phyloP scores from a whole-genome alignment of 345 rosid genomes.

The Pseudoturritis turrita region DNA sequence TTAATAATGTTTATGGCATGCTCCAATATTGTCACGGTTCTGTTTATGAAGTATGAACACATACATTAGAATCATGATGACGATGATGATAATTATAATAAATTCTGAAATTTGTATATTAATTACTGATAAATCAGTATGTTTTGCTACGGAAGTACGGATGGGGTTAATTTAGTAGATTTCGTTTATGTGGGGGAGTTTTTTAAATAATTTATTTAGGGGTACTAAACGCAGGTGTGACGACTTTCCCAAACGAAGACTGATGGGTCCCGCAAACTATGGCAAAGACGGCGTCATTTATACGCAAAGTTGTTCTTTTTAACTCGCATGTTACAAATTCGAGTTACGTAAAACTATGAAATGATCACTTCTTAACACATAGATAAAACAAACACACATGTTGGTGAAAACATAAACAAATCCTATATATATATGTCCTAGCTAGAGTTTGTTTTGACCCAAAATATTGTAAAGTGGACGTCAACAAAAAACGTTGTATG shows the following conservation, averaged over 20 bases:
- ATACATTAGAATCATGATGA: neutral
- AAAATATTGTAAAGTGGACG: neutral
- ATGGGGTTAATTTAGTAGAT: neutral
- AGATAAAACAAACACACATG: neutral
- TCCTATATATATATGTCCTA: too few species aligned
- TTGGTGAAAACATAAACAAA: neutral
- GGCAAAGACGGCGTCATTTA: neutral
- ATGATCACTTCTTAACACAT: neutral
- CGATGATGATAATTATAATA: neutral
- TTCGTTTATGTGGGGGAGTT: neutral
- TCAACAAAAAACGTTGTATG: neutral
- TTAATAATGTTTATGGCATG: too few species aligned
- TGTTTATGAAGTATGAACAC: too few species aligned
- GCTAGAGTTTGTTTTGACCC: neutral
- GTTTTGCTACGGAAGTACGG: neutral
- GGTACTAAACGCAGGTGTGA: conserved; percentile 13
- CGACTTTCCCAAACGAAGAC: neutral
- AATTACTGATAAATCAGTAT: neutral
- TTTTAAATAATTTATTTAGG: neutral
- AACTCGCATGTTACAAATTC: neutral
- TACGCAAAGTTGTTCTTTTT: neutral
- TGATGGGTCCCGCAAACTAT: neutral
- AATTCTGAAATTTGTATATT: neutral
- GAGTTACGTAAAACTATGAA: neutral
- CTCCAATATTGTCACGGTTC: too few species aligned